Conservation (phyloP, 225 moss, liverwort and hornwort genomes). For the Neckera pumila region DNA sequence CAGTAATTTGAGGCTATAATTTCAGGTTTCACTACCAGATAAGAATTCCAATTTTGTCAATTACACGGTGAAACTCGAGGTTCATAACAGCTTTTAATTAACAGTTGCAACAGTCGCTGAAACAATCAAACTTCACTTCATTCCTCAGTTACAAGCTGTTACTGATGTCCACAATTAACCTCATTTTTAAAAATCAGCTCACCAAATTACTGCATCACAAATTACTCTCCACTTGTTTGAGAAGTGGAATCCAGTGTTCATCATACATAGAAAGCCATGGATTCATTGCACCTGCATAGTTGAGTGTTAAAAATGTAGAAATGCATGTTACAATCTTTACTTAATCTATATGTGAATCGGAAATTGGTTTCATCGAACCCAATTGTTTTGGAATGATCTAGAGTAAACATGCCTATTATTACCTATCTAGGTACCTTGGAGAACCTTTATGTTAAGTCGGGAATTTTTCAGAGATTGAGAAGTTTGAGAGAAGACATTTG, state of each 20-base stretch:
- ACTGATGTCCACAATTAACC: neutral
- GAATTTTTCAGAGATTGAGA: neutral
- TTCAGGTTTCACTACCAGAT: neutral
- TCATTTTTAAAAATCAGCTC: neutral
- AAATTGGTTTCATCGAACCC: neutral
- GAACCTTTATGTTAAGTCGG: neutral
- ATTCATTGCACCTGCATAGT: neutral
- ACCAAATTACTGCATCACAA: neutral
- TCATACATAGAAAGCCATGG: neutral
- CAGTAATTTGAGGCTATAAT: neutral
- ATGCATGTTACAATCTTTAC: neutral
- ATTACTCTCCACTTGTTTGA: neutral
- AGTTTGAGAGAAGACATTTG: neutral
- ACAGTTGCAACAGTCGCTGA: neutral
- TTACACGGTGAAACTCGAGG: neutral
- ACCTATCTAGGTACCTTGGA: neutral
- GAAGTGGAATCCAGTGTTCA: no score
- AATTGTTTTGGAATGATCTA: neutral
- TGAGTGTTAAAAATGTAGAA: neutral
- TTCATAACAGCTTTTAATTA: neutral
- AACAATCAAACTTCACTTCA: neutral
- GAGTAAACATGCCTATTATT: neutral
- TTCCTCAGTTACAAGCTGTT: slow-evolving; percentile 3
- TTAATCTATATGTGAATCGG: no score
- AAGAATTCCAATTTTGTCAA: neutral